Conservation (phyloP, 257 asterid genomes). For the Primulina huaijiensis region DNA sequence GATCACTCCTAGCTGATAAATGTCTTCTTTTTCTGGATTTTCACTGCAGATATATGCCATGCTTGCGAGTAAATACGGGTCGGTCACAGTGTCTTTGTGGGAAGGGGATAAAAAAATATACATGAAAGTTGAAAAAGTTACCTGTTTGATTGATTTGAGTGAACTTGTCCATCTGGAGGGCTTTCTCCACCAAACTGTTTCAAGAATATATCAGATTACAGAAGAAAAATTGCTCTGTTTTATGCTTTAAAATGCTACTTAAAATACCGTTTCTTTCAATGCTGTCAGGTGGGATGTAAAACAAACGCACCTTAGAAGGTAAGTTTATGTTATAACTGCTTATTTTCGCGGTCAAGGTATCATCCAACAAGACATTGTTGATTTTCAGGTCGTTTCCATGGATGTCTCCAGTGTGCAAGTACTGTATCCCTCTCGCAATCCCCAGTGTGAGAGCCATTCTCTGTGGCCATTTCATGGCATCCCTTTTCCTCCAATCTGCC, state of each 20-base stretch:
- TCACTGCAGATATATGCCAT: constrained; percentile 31
- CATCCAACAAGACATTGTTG: constrained; percentile 72
- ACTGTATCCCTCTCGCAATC: constrained; percentile 86
- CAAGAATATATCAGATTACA: neutral
- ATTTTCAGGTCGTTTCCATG: constrained; percentile 72
- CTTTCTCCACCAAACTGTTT: constrained; percentile 64
- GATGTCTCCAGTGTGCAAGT: constrained; percentile 71
- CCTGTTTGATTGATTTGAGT: constrained; percentile 27
- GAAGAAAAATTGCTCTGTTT: neutral
- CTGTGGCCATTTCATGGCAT: constrained; percentile 90
- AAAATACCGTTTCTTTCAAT: too few species aligned
- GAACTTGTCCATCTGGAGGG: constrained; percentile 49
- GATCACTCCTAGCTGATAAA: constrained; percentile 69
- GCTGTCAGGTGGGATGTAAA: neutral
- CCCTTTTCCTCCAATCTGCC: constrained; percentile 87
- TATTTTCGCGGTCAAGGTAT: constrained; percentile 65
- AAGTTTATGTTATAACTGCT: constrained; percentile 74
- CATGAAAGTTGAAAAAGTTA: too few species aligned
- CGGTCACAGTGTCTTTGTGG: neutral
- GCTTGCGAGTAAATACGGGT: neutral
- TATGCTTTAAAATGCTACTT: too few species aligned
- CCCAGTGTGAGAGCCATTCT: constrained; percentile 79
- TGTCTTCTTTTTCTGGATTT: constrained; percentile 74
- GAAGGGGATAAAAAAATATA: too few species aligned
- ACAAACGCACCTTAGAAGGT: constrained; percentile 60